phyloP scores from a whole-genome alignment of 2,329 filamentous ascomycete genomes.

The Arthrobotrys pseudoclavata region DNA sequence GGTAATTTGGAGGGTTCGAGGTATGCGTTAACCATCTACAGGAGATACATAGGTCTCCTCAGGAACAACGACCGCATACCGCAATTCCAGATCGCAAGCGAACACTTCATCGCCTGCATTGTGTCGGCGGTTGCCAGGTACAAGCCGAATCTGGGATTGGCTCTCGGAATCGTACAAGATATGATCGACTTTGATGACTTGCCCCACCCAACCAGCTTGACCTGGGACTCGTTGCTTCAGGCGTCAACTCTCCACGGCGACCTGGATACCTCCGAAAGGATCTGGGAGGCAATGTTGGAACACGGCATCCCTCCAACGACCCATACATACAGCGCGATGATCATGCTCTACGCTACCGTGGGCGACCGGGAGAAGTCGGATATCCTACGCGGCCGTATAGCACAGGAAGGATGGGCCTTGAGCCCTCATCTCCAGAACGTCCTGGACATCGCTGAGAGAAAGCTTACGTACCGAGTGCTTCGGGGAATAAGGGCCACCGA shows the following conservation, averaged over 20 bases:
- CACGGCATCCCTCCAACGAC: conserved; percentile 45
- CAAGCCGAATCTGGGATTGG: conserved; percentile 42
- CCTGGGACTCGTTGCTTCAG: conserved; percentile 45
- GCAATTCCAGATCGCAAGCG: conserved; percentile 33
- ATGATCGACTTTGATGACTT: conserved; percentile 52
- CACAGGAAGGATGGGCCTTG: conserved; percentile 36
- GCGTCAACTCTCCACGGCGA: conserved; percentile 40
- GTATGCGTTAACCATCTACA: conserved; percentile 40
- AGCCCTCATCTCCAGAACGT: conserved; percentile 21
- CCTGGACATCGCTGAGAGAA: conserved; percentile 15
- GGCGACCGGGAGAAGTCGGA: conserved; percentile 30
- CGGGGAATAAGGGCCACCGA: background rate
- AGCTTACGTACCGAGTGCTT: background rate
- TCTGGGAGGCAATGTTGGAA: conserved; percentile 58
- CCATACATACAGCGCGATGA: conserved; percentile 50
- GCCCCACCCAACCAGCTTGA: conserved; percentile 42
- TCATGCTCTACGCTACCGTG: conserved; percentile 29
- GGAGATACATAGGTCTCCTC: conserved; percentile 38
- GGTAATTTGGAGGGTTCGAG: conserved; percentile 53
- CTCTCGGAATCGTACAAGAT: conserved; percentile 55
- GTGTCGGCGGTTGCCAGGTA: conserved; percentile 45
- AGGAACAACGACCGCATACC: background rate
- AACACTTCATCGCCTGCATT: conserved; percentile 45
- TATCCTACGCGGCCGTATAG: conserved; percentile 14
- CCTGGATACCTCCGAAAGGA: conserved; percentile 33